These are phyloP conservation scores for Hypoxylon sp. DNA, from an alignment of 2,329 filamentous ascomycete genomes.

Conservation along the genomic window DNA sequence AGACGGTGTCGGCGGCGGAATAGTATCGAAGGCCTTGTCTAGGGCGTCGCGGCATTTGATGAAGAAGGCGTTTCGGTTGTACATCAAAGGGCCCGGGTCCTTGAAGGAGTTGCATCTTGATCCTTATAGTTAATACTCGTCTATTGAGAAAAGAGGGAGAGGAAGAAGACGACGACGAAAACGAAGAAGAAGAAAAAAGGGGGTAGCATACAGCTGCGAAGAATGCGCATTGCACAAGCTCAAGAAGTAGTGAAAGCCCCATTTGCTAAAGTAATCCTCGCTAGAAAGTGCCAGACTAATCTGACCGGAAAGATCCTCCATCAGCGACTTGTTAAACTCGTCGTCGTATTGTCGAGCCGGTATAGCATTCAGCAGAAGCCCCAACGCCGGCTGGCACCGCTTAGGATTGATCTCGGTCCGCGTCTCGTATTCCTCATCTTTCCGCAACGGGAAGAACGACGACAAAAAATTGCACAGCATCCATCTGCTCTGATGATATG, in stretches of 20 bases:
- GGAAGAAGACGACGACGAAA: too few relatives aligned
- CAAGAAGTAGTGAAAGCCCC: slow-evolving; percentile 67
- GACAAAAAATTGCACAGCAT: slow-evolving; percentile 60
- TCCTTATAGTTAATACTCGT: not conserved
- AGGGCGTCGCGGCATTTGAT: slow-evolving; percentile 58
- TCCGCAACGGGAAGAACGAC: slow-evolving; percentile 52
- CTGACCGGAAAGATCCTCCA: slow-evolving; percentile 63
- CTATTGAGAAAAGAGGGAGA: too few relatives aligned
- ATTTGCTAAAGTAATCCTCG: slow-evolving; percentile 53
- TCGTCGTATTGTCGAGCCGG: slow-evolving; percentile 51
- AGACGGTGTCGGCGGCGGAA: slow-evolving; percentile 54
- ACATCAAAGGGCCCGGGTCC: slow-evolving; percentile 65
- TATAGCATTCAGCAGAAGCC: slow-evolving; percentile 43
- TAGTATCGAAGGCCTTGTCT: slow-evolving; percentile 57
- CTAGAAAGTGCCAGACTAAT: slow-evolving; percentile 57
- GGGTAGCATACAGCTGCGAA: slow-evolving; percentile 58
- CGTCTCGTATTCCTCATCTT: slow-evolving; percentile 49
- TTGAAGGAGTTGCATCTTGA: slow-evolving; percentile 66
- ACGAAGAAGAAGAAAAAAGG: too few relatives aligned
- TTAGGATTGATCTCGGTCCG: slow-evolving; percentile 16
- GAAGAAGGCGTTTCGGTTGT: slow-evolving; percentile 64
- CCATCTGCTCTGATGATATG: slow-evolving; percentile 63
- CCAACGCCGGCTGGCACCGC: slow-evolving; percentile 38
- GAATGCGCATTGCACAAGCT: slow-evolving; percentile 65
- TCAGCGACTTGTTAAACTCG: slow-evolving; percentile 54